Conservation (phyloP, 495 filamentous ascomycete genomes). For the Lasiosphaeria hispida region DNA sequence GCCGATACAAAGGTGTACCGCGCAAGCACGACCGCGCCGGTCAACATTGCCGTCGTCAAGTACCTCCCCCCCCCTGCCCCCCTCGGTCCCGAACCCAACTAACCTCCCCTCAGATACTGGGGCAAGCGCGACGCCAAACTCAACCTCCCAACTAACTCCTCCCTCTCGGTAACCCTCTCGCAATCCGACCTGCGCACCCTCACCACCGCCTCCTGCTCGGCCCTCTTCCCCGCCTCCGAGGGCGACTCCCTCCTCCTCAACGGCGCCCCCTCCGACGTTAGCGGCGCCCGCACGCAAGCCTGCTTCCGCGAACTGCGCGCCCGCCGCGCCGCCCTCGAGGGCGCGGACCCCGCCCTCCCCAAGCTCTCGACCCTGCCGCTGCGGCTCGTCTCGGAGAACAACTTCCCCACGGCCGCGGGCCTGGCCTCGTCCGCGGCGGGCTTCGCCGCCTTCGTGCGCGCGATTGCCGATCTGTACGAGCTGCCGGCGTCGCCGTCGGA, state of each 20-base stretch:
- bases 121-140: conserved; percentile 89
- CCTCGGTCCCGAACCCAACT: conserved; percentile 19
- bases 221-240: conserved; percentile 57
- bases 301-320: conserved; percentile 83
- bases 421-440: conserved; percentile 90
- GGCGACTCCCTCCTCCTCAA: conserved; percentile 82
- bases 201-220: conserved; percentile 90
- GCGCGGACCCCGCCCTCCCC: conserved; percentile 65
- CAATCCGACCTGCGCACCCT: conserved; percentile 91
- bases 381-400: conserved; percentile 87
- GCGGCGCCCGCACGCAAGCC: conserved; percentile 81
- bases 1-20: conserved; percentile 64
- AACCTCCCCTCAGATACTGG: conserved; percentile 71
- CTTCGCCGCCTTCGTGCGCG: conserved; percentile 90
- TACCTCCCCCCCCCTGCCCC: conserved; percentile 37
- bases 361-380: conserved; percentile 72
- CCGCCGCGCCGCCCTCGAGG: conserved; percentile 72
- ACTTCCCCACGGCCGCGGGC: conserved; percentile 98
- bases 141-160: conserved; percentile 97
- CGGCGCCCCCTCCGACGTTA: conserved; percentile 75
- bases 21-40: conserved; percentile 92
- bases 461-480: conserved; percentile 87
- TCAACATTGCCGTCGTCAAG: conserved; percentile 99
- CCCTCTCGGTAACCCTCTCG: conserved; percentile 91
- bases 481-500: conserved; percentile 74